A percentile compares a stretch with the other conserved stretches of the same genome.
These are phyloP conservation scores for Aspergillus sp. DNA, from an alignment of 2,329 filamentous ascomycete genomes.

Conservation along the genomic window DNA sequence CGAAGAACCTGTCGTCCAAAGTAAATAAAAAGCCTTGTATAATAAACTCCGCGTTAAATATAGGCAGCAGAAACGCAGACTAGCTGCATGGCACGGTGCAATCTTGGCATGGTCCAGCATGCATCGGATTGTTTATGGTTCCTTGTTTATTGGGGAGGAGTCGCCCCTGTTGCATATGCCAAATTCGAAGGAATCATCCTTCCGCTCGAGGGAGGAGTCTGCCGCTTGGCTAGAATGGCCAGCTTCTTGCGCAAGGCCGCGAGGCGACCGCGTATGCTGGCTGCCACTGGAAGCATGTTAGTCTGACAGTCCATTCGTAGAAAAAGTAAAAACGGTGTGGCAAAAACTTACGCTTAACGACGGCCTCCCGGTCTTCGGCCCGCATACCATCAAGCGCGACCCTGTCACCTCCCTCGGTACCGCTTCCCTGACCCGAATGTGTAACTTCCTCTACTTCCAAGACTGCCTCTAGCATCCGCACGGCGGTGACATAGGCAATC, in stretches of 20 bases:
- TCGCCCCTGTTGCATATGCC: conserved; percentile 38
- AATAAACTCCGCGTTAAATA: conserved; percentile 20
- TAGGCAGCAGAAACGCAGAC: conserved; percentile 14
- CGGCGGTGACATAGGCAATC: conserved; percentile 88
- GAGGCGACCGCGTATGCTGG: conserved; percentile 54
- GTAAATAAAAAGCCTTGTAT: conserved; percentile 18
- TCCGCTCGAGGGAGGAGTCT: conserved; percentile 41
- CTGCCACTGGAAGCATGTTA: conserved; percentile 47
- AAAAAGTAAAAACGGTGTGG: neutral
- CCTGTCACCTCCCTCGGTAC: conserved; percentile 34
- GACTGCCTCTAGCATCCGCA: conserved; percentile 93
- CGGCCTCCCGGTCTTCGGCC: conserved; percentile 53
- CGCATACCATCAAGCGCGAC: conserved; percentile 49
- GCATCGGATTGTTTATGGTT: conserved; percentile 15
- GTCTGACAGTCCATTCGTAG: conserved; percentile 9
- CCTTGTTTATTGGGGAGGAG: conserved; percentile 37
- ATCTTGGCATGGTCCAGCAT: conserved; percentile 24
- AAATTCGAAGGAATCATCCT: conserved; percentile 37
- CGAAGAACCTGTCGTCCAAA: conserved; percentile 14
- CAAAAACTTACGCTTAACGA: conserved; percentile 53
- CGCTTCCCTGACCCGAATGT: conserved; percentile 29
- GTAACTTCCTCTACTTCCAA: conserved; percentile 76
- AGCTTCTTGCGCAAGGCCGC: conserved; percentile 55
- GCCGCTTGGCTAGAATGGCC: conserved; percentile 52
- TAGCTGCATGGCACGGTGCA: conserved; percentile 3